Conservation (phyloP, 768 basidiomycete genomes). For the Serendipita sp. region DNA sequence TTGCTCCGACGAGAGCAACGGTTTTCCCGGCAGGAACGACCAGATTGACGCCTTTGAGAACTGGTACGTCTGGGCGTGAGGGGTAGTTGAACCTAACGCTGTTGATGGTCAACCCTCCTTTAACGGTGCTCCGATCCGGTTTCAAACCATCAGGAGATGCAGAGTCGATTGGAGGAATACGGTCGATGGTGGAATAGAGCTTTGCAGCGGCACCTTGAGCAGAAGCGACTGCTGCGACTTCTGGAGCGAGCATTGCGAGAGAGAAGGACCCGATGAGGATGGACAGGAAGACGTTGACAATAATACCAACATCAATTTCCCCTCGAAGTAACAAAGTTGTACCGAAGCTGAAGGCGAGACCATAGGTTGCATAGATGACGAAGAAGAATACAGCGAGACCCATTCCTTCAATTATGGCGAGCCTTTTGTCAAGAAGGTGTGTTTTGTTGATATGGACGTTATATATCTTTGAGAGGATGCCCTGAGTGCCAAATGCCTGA, state of each 20-base stretch:
- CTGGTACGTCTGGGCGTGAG: slow-evolving; percentile 60
- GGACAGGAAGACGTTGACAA: slow-evolving; percentile 73
- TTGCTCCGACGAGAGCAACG: slow-evolving; percentile 62
- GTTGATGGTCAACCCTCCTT: slow-evolving; percentile 59
- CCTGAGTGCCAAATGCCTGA: slow-evolving; percentile 79
- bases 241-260: slow-evolving; percentile 67
- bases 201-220: slow-evolving; percentile 82
- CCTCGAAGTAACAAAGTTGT: slow-evolving; percentile 61
- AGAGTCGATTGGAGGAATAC: slow-evolving; percentile 75
- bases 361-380: slow-evolving; percentile 62
- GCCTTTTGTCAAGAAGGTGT: slow-evolving; percentile 35
- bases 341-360: slow-evolving; percentile 75
- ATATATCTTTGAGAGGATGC: slow-evolving; percentile 45
- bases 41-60: slow-evolving; percentile 53
- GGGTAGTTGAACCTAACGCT: slow-evolving; percentile 74
- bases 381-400: slow-evolving; percentile 68
- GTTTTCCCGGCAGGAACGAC: slow-evolving; percentile 64
- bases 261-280: slow-evolving; percentile 87
- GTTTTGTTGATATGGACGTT: slow-evolving; percentile 41
- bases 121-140: slow-evolving; percentile 34
- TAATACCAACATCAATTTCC: slow-evolving; percentile 48
- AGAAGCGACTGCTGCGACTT: slow-evolving; percentile 63
- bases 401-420: slow-evolving; percentile 32
- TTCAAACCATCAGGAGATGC: slow-evolving; percentile 47
- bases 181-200: slow-evolving; percentile 73